Evolutionary conservation across 495 filamentous ascomycete genomes (phyloP).

Genomic region (Penicillium silybi): DNA sequence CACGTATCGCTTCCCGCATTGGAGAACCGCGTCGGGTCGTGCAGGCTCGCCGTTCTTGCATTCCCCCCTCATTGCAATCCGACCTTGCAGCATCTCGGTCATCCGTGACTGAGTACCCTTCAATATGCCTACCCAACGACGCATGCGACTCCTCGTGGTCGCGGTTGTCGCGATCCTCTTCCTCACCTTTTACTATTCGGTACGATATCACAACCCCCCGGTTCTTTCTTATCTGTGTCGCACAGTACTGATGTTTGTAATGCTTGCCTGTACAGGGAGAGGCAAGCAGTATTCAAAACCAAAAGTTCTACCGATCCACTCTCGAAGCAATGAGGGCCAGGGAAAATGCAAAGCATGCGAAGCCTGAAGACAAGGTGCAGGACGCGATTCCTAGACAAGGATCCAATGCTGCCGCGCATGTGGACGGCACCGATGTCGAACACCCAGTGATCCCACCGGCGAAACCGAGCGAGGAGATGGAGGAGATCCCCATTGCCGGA

Average conservation of each 20-base stretch:
- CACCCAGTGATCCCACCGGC: conserved; percentile 44
- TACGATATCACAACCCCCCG: conserved; percentile 16
- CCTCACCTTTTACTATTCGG: conserved; percentile 60
- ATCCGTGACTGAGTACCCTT: background rate
- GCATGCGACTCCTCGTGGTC: conserved; percentile 57
- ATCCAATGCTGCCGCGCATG: conserved; percentile 27
- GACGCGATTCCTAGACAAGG: conserved; percentile 32
- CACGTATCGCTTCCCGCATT: conserved; percentile 4
- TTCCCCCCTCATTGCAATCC: background rate
- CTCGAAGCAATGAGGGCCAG: conserved; percentile 45
- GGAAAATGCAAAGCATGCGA: conserved; percentile 28
- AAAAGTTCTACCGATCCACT: conserved; percentile 48
- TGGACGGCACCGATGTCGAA: conserved; percentile 47
- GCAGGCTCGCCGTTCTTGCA: background rate
- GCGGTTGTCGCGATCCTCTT: conserved; percentile 54
- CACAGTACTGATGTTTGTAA: background rate
- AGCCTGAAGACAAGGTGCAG: conserved; percentile 24
- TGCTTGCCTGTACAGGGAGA: conserved; percentile 33
- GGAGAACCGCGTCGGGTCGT: conserved; percentile 1
- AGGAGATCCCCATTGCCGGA: conserved; percentile 58
- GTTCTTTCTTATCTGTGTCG: too few relatives aligned
- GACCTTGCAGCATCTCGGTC: background rate
- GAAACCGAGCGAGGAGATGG: conserved; percentile 26
- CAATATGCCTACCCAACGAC: conserved; percentile 69
- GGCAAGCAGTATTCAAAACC: conserved; percentile 38